These are phyloP conservation scores for Acer saccharum DNA, from an alignment of 345 rosid species.

Conservation along the genomic window DNA sequence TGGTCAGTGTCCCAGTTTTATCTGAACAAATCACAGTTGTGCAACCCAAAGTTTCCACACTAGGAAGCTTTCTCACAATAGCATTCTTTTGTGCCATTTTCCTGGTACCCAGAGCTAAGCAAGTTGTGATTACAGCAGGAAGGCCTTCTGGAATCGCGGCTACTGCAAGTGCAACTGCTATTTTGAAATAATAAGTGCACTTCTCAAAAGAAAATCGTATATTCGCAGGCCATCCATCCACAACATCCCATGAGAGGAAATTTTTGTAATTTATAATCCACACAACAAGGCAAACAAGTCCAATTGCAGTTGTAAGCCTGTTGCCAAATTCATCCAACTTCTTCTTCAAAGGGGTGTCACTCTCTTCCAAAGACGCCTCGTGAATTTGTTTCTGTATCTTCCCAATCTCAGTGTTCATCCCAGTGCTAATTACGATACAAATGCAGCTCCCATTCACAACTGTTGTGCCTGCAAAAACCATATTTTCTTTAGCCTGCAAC, in stretches of 20 bases:
- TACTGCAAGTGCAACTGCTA: constrained; percentile 92
- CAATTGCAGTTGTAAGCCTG: constrained; percentile 74
- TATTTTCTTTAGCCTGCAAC: constrained; percentile 83
- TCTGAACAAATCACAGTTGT: constrained; percentile 98
- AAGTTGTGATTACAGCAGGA: constrained; percentile 93
- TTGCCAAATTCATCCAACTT: constrained; percentile 87
- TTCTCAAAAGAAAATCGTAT: constrained; percentile 76
- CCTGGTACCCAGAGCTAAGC: constrained; percentile 85
- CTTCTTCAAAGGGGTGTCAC: constrained; percentile 85
- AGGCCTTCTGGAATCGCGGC: constrained; percentile 98
- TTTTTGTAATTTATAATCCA: constrained; percentile 88
- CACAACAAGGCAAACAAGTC: constrained; percentile 72
- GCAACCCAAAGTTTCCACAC: constrained; percentile 95
- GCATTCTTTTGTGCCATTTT: constrained; percentile 98
- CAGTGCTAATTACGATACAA: constrained; percentile 66
- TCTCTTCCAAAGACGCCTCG: constrained; percentile 80
- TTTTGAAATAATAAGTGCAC: constrained; percentile 92
- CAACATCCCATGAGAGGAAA: constrained; percentile 74
- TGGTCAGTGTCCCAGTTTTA: constrained; percentile 91
- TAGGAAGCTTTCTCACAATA: constrained; percentile 84
- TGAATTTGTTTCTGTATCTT: constrained; percentile 90
- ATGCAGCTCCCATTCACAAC: constrained; percentile 82
- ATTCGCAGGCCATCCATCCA: constrained; percentile 74
- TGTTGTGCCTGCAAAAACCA: constrained; percentile 86
- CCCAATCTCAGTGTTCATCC: constrained; percentile 93